Base-by-base conservation (phyloP, 1,139 yeast genomes). In the Suhomyces bokatorum region DNA sequence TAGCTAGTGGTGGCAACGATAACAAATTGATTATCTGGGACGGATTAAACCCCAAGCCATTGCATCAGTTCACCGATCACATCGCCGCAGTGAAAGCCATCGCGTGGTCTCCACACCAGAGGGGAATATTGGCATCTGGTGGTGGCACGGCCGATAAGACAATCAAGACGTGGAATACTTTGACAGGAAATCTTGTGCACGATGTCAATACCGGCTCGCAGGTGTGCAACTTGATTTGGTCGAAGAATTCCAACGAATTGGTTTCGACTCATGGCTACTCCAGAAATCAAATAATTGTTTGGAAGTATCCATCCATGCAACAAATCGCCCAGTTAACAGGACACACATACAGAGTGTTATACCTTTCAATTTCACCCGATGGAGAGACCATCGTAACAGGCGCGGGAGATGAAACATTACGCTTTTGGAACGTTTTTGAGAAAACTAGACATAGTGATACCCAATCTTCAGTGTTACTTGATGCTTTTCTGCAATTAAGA, bases 301-400 rank as follows among this genome's bases (percentile, higher is more conserved):
- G 99, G 99, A 90, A 91, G 60, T 91, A 88, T 58, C 96, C 95
- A 12, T 80, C 87, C 15, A 83, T 95, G 91, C 88, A 88, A 54
- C 98, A 93, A 56, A 81, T 93, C 32, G 97, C 97, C 0, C 89
- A 91, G 37, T 76, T 93, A 44, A 89, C 96, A 8, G 99, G 98
- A 0, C 99, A 93, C 60, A 88, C 97, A 1, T 89, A 87, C 61
- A 76, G 99, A 49, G 99, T 93, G 8, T 70, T 95, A 40, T 95
- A 93, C 62, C 73, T 93, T 53, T 82, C 97, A 3, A 75, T 93
- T 69, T 86, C 96, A n/a, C 97, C 98, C 0, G 98, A 93, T 66
- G 99, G 99, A 1, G 91, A 88, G 52, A 89, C 98, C 0, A 86
- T 93, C n/a, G 99, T 93, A 3, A 91, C 99, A 0, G 99, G 99